phyloP scores from a whole-genome alignment of 1,284 basidiomycete species.

The Peniophora sp. region DNA sequence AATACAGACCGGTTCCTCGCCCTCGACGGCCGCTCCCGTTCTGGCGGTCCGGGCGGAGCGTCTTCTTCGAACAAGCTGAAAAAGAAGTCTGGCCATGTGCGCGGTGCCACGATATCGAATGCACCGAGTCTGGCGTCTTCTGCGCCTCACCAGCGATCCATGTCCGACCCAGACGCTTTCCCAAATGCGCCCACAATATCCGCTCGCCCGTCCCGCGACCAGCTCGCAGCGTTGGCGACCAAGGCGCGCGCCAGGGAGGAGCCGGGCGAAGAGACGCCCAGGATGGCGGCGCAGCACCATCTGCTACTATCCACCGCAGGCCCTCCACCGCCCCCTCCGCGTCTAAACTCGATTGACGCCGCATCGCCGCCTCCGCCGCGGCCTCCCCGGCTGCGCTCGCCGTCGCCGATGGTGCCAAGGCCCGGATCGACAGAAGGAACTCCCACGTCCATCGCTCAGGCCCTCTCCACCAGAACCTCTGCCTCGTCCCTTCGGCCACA shows the following conservation, averaged over 20 bases:
- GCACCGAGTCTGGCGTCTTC: neutral
- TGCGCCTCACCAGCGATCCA: slow-evolving; percentile 1
- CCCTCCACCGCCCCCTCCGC: slow-evolving; percentile 55
- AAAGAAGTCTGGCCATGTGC: neutral
- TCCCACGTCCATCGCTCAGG: slow-evolving; percentile 6
- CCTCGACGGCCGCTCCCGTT: neutral
- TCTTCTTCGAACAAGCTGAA: neutral
- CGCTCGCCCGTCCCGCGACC: neutral
- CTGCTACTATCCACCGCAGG: slow-evolving; percentile 64
- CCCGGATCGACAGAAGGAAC: neutral
- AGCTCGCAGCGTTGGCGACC: neutral
- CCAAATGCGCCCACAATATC: slow-evolving; percentile 7
- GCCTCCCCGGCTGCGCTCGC: slow-evolving; percentile 55
- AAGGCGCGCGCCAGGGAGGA: slow-evolving; percentile 15
- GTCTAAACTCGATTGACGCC: slow-evolving; percentile 37
- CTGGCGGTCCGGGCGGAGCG: neutral
- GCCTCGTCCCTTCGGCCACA: neutral
- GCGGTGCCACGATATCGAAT: neutral
- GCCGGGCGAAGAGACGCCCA: no score
- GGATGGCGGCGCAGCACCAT: slow-evolving; percentile 54
- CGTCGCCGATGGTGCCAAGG: slow-evolving; percentile 21
- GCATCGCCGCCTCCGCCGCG: slow-evolving; percentile 49
- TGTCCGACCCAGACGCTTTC: slow-evolving; percentile 2
- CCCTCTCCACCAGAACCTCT: slow-evolving; percentile 6
- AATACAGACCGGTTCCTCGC: slow-evolving; percentile 17